Evolutionary conservation across 768 basidiomycete genomes (phyloP), one percentile per base, ranked within the genome.

Genomic region (Dioszegia hungarica): DNA sequence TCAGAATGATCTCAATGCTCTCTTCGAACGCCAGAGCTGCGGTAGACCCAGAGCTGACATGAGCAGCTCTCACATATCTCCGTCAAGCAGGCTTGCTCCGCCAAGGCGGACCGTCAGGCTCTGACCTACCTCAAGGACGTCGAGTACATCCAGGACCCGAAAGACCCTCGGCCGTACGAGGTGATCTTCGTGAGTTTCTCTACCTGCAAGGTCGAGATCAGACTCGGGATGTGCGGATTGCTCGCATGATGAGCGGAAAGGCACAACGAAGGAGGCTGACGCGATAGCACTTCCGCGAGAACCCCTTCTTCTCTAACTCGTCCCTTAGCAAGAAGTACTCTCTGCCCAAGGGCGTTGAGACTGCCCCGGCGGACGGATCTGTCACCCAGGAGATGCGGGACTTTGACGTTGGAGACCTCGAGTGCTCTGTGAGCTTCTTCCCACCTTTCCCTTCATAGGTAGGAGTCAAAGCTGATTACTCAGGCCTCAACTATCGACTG

Each of bases 71-170:
- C 44, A 31, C 38, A 36, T 34, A 24, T 48, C 29, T 28, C 22
- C 39, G 15, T 54, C 20, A 48, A 43, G 28, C 33, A 41, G 40
- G 31, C 59, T 12, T 28, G 19, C 4, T 39, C 53, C 17, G 29
- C 25, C 31, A 46, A 56, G 43, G 81, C 85, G 19, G 92, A 95
- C 77, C 84, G 86, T 73, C 80, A 84, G 60, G 91, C 91, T 12
- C 77, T 95, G 77, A 85, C 82, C 74, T 89, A 86, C 74, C 79
- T 93, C 57, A 86, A 89, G 70, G 89, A 94, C 67, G 64, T 95
- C 20, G 92, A 90, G 88, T 79, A 94, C 34, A 81, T 78, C 56
- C 84, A 88, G 53, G 85, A 93, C 71, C 67, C 81, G 38, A 75
- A 77, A 39, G 91, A 95, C 75, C 84, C 85, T 55, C 79, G 92